Percentiles rank a stretch among this genome's conserved stretches.
Conservation (phyloP, 495 filamentous ascomycete genomes). For the Gamarada debralockiae region DNA sequence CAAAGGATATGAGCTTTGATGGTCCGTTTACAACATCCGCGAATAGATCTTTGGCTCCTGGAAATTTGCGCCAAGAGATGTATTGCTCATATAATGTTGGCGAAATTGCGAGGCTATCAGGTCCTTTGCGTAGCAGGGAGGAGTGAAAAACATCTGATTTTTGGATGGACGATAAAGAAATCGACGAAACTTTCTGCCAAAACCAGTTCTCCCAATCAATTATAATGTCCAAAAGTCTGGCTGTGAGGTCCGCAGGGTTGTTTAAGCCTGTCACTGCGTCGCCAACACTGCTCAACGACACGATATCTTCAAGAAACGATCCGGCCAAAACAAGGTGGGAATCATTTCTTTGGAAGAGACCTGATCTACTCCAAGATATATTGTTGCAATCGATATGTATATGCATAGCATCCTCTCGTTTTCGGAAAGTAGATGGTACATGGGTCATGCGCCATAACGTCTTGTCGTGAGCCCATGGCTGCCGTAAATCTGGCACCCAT, state of each 20-base stretch:
- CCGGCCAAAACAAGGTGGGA: background rate
- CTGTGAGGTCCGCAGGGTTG: background rate
- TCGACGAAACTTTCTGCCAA: background rate
- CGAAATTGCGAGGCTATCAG: background rate
- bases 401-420: too few species aligned
- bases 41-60: background rate
- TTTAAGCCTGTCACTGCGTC: background rate
- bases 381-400: too few species aligned
- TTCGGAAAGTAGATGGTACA: too few species aligned
- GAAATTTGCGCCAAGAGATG: background rate
- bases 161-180: background rate
- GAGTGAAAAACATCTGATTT: background rate
- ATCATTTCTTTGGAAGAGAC: background rate
- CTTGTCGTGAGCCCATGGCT: background rate
- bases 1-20: too few species aligned
- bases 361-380: too few species aligned
- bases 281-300: background rate
- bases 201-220: background rate
- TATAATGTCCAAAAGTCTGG: background rate
- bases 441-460: background rate
- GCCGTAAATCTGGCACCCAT: slow-evolving; percentile 1
- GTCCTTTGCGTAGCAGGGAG: background rate
- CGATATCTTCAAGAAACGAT: background rate
- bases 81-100: background rate
- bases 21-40: background rate